Evolutionary conservation across 2,329 filamentous ascomycete genomes (phyloP).

Genomic region (Trichoderma aggressivum): DNA sequence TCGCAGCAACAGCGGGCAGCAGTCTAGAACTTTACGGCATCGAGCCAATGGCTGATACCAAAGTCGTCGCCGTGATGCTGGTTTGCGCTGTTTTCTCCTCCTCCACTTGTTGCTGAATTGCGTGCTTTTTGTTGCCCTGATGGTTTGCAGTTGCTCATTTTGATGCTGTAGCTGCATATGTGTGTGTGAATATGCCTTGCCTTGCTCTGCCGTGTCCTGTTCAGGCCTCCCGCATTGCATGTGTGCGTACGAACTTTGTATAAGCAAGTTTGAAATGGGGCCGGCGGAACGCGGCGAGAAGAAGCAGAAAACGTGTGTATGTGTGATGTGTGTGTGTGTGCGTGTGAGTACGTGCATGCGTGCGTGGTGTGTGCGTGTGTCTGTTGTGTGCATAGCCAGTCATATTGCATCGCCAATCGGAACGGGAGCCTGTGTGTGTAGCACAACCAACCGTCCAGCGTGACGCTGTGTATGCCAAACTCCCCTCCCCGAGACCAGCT

Average conservation of each 20-base stretch:
- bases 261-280: constrained; percentile 1
- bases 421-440: constrained; percentile 8
- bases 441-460: constrained; percentile 8
- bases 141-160: background rate
- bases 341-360: background rate
- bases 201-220: background rate
- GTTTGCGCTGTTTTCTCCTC: background rate
- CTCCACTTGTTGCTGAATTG: background rate
- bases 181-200: background rate
- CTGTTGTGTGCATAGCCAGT: constrained; percentile 6
- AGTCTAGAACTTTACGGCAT: background rate
- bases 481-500: constrained; percentile 12
- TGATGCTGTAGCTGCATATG: background rate
- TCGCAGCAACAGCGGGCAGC: background rate
- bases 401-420: constrained; percentile 15
- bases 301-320: background rate
- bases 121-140: background rate
- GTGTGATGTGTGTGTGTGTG: background rate
- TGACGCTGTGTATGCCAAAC: constrained; percentile 13
- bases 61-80: background rate
- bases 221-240: background rate
- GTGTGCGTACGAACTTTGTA: background rate
- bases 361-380: background rate
- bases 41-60: background rate
- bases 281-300: constrained; percentile 4